Evolutionary conservation across 2,329 filamentous ascomycete species (phyloP).

Genomic region (Trichoderma arundinaceum): DNA sequence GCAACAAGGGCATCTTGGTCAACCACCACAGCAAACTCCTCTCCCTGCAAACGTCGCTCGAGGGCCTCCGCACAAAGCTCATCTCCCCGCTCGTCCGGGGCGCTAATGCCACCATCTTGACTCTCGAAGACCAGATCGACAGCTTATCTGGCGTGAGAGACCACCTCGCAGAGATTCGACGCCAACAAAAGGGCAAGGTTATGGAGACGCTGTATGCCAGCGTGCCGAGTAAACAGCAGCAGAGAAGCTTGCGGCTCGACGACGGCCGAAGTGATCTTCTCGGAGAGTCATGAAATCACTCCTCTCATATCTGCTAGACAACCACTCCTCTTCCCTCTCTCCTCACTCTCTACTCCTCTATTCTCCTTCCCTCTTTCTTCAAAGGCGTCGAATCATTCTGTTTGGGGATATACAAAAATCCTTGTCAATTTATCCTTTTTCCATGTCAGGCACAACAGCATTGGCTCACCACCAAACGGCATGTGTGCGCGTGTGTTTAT

Average conservation of each 20-base stretch:
- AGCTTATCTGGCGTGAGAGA: slow-evolving; percentile 80
- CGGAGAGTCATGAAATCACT: slow-evolving; percentile 17
- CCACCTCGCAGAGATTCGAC: slow-evolving; percentile 76
- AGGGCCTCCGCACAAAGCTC: slow-evolving; percentile 81
- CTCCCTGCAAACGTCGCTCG: slow-evolving; percentile 83
- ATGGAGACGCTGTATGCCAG: slow-evolving; percentile 78
- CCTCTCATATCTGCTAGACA: not conserved
- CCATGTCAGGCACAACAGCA: slow-evolving; percentile 5
- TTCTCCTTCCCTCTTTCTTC: not conserved
- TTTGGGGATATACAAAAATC: slow-evolving; percentile 14
- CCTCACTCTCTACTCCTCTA: not conserved
- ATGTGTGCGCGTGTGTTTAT: not conserved
- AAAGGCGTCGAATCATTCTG: slow-evolving; percentile 16
- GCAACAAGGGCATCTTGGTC: slow-evolving; percentile 84
- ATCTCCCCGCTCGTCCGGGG: slow-evolving; percentile 82
- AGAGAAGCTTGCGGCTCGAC: slow-evolving; percentile 20
- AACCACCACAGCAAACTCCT: slow-evolving; percentile 86
- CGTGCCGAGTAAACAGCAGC: slow-evolving; percentile 38
- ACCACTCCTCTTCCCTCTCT: not conserved
- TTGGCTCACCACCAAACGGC: slow-evolving; percentile 4
- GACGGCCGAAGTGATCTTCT: slow-evolving; percentile 19
- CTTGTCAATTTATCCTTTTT: not conserved
- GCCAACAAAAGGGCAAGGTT: slow-evolving; percentile 80
- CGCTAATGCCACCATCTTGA: slow-evolving; percentile 69
- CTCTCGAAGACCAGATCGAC: slow-evolving; percentile 82